These are phyloP conservation scores for Colletotrichum filicis DNA, from an alignment of 2,329 filamentous ascomycete genomes.

Conservation along the genomic window DNA sequence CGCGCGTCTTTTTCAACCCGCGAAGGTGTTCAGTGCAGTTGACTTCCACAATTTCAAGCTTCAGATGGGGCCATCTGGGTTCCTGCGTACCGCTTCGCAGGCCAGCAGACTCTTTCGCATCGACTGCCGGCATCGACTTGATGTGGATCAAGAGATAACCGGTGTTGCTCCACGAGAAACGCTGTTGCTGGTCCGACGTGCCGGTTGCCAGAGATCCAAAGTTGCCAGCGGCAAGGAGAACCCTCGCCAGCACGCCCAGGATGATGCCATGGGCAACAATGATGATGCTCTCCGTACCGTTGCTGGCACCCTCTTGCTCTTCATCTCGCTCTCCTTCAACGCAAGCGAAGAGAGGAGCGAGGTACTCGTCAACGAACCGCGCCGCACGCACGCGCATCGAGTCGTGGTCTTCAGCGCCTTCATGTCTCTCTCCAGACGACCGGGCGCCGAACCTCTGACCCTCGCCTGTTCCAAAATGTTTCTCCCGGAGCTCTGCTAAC, in stretches of 20 bases:
- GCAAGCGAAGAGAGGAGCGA: constrained; percentile 61
- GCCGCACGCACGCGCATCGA: constrained; percentile 74
- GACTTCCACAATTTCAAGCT: constrained; percentile 64
- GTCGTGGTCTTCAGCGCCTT: constrained; percentile 73
- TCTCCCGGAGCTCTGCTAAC: constrained; percentile 71
- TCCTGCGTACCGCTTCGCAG: not conserved
- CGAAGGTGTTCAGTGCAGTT: constrained; percentile 79
- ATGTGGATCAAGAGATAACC: constrained; percentile 53
- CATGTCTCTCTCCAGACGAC: constrained; percentile 42
- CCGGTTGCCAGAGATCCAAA: constrained; percentile 35
- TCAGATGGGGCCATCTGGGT: constrained; percentile 52
- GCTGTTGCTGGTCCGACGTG: constrained; percentile 39
- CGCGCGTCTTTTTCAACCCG: constrained; percentile 81
- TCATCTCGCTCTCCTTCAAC: constrained; percentile 39
- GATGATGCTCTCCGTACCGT: constrained; percentile 54
- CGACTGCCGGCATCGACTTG: not conserved
- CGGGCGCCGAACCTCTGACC: constrained; percentile 65
- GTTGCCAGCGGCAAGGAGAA: constrained; percentile 44
- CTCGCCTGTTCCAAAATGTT: constrained; percentile 79
- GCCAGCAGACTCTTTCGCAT: too few species aligned
- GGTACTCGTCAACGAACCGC: constrained; percentile 71
- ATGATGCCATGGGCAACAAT: constrained; percentile 89
- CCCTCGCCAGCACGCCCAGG: constrained; percentile 74
- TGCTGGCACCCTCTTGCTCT: not conserved
- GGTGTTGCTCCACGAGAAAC: constrained; percentile 63